phyloP scores from a whole-genome alignment of 1,139 yeast species.

The Saccharomyces pastorianus region DNA sequence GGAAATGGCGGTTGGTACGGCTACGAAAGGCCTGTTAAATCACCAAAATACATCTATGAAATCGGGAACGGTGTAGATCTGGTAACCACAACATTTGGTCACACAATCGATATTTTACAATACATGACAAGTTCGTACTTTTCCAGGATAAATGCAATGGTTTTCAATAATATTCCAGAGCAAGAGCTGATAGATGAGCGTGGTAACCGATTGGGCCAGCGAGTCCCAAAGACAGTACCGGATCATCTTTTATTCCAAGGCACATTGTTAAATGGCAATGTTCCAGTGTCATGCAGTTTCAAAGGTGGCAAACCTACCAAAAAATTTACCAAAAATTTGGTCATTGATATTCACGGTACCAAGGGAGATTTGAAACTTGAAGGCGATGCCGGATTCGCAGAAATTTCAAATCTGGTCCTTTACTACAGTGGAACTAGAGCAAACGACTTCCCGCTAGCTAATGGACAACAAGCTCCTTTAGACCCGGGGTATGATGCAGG shows the following conservation, averaged over 20 bases:
- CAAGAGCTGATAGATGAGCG: constrained; percentile 22
- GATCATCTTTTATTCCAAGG: constrained; percentile 27
- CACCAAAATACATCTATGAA: constrained; percentile 22
- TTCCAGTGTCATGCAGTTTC: constrained; percentile 25
- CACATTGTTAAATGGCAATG: constrained; percentile 19
- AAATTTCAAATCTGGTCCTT: constrained; percentile 24
- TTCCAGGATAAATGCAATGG: constrained; percentile 20
- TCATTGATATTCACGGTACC: constrained; percentile 29
- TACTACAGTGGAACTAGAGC: constrained; percentile 24
- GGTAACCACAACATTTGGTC: constrained; percentile 24
- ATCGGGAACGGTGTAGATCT: constrained; percentile 22
- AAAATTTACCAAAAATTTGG: constrained; percentile 26
- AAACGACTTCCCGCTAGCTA: constrained; percentile 10
- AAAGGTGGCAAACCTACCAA: constrained; percentile 28
- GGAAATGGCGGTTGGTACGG: constrained; percentile 29
- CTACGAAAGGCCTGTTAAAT: constrained; percentile 22
- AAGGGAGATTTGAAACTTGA: constrained; percentile 27
- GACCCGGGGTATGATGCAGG: constrained; percentile 13
- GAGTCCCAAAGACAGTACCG: constrained; percentile 20
- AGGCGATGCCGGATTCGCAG: constrained; percentile 30
- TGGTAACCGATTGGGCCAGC: constrained; percentile 15
- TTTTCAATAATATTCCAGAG: constrained; percentile 23
- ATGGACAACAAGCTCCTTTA: constrained; percentile 3
- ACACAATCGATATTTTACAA: constrained; percentile 24
- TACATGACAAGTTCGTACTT: constrained; percentile 26